Evolutionary conservation across 2,329 filamentous ascomycete genomes (phyloP).

Genomic region (Rachicladosporium sp.): DNA sequence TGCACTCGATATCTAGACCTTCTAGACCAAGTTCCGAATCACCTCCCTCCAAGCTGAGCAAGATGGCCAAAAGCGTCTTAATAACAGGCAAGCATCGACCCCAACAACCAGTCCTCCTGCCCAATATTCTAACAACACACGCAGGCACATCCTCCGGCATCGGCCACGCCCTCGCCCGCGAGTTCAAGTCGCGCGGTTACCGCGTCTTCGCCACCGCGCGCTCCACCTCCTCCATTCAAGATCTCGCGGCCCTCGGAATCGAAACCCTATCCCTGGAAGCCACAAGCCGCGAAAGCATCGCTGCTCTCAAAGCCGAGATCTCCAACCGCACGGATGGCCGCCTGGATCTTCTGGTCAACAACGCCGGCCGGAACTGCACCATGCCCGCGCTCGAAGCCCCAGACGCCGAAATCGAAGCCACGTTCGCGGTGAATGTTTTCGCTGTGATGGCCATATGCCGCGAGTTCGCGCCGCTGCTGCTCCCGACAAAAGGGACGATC

Average conservation of each 20-base stretch:
- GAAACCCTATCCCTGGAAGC: slow-evolving; percentile 45
- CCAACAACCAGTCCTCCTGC: too few relatives aligned
- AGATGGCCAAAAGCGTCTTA: slow-evolving; percentile 18
- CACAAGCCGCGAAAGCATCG: slow-evolving; percentile 37
- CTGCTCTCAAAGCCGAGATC: slow-evolving; percentile 35
- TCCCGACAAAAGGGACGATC: slow-evolving; percentile 31
- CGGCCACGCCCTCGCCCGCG: slow-evolving; percentile 44
- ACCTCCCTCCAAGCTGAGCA: too few relatives aligned
- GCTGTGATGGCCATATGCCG: slow-evolving; percentile 46
- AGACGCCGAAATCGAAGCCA: slow-evolving; percentile 32
- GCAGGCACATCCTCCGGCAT: slow-evolving; percentile 37
- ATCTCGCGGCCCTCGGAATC: slow-evolving; percentile 38
- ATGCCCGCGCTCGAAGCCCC: slow-evolving; percentile 46
- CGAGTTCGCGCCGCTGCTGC: slow-evolving; percentile 42
- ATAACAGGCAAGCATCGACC: slow-evolving; percentile 28
- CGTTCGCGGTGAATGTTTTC: slow-evolving; percentile 45
- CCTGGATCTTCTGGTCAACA: slow-evolving; percentile 48
- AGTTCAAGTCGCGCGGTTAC: slow-evolving; percentile 42
- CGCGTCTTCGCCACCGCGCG: slow-evolving; percentile 48
- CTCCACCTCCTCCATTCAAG: slow-evolving; percentile 35
- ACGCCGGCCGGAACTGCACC: slow-evolving; percentile 45
- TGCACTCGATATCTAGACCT: too few relatives aligned
- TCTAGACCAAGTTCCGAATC: too few relatives aligned
- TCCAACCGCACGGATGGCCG: slow-evolving; percentile 34
- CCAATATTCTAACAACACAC: too few relatives aligned